phyloP scores from a whole-genome alignment of 495 filamentous ascomycete genomes.

The Neohortaea acidophila region DNA sequence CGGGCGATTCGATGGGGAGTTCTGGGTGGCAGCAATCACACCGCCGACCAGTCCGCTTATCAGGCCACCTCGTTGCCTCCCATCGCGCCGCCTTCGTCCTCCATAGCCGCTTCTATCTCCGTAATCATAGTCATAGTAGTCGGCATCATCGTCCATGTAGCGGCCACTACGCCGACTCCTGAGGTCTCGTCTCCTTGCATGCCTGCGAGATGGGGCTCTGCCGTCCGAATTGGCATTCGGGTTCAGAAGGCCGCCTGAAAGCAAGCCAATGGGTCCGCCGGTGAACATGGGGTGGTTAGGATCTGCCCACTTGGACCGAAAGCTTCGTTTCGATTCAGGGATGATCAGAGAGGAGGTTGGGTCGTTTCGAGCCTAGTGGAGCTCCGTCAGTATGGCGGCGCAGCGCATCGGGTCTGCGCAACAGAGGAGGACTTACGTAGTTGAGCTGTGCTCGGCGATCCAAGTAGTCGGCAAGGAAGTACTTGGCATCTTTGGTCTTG shows the following conservation, averaged over 20 bases:
- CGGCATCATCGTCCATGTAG: too few relatives aligned
- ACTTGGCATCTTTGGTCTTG: slow-evolving; percentile 23
- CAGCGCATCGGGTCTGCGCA: neutral
- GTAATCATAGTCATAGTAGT: too few relatives aligned
- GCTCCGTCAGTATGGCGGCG: neutral
- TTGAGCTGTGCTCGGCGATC: slow-evolving; percentile 36
- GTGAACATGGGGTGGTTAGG: slow-evolving; percentile 37
- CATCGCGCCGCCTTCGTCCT: too few relatives aligned
- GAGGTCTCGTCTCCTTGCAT: too few relatives aligned
- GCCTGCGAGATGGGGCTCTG: too few relatives aligned
- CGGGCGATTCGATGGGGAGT: too few relatives aligned
- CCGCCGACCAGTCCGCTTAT: too few relatives aligned
- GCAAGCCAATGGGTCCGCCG: slow-evolving; percentile 28
- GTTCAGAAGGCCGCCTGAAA: slow-evolving; percentile 24
- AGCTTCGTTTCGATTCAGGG: slow-evolving; percentile 17
- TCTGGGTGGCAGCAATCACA: too few relatives aligned
- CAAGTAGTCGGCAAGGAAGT: slow-evolving; percentile 38
- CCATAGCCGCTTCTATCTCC: too few relatives aligned
- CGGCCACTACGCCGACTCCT: too few relatives aligned
- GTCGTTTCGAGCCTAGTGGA: slow-evolving; percentile 9
- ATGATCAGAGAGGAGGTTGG: slow-evolving; percentile 14
- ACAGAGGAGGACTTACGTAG: too few relatives aligned
- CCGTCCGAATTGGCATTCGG: neutral
- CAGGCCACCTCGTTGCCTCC: too few relatives aligned
- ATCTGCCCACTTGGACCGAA: slow-evolving; percentile 39